phyloP scores from a whole-genome alignment of 306 rosid genomes.

The Cucurbita maxima region DNA sequence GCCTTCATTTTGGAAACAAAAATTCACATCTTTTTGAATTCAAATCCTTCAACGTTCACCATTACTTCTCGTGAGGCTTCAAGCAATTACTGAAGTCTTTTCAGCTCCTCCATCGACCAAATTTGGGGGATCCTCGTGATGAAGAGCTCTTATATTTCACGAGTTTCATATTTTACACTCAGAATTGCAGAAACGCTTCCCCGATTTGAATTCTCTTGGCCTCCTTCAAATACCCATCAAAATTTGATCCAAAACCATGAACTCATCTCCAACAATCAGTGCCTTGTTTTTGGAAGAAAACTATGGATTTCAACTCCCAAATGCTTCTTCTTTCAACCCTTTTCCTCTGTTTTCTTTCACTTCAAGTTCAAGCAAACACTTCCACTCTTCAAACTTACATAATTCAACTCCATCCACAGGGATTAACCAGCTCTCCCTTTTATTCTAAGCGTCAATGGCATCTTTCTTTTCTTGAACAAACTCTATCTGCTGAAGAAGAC shows the following conservation, averaged over 20 bases:
- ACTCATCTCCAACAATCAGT: slow-evolving; percentile 8
- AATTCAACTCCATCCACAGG: slow-evolving; percentile 66
- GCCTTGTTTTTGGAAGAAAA: slow-evolving; percentile 3
- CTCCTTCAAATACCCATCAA: slow-evolving; percentile 76
- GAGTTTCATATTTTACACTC: slow-evolving; percentile 53
- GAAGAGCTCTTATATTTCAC: slow-evolving; percentile 84
- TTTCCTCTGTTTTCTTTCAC: slow-evolving; percentile 18
- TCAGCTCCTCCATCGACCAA: slow-evolving; percentile 23
- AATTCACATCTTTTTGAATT: neutral
- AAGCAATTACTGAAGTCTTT: neutral
- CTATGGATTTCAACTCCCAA: slow-evolving; percentile 41
- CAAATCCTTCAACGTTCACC: slow-evolving; percentile 23
- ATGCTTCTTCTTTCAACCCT: slow-evolving; percentile 23
- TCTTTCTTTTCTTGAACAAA: slow-evolving; percentile 45
- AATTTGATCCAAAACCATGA: slow-evolving; percentile 24
- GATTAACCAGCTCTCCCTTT: slow-evolving; percentile 30
- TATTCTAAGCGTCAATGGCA: slow-evolving; percentile 63
- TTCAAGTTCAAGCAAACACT: slow-evolving; percentile 34
- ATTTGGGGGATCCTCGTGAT: slow-evolving; percentile 69
- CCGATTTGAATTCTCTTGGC: slow-evolving; percentile 21
- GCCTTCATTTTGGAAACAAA: neutral
- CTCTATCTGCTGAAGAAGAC: slow-evolving; percentile 33
- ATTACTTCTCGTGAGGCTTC: slow-evolving; percentile 63
- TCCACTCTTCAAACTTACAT: slow-evolving; percentile 52
- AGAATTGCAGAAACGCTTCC: slow-evolving; percentile 13